phyloP scores from a whole-genome alignment of 1,139 yeast species.

The Zygosaccharomyces sapae region DNA sequence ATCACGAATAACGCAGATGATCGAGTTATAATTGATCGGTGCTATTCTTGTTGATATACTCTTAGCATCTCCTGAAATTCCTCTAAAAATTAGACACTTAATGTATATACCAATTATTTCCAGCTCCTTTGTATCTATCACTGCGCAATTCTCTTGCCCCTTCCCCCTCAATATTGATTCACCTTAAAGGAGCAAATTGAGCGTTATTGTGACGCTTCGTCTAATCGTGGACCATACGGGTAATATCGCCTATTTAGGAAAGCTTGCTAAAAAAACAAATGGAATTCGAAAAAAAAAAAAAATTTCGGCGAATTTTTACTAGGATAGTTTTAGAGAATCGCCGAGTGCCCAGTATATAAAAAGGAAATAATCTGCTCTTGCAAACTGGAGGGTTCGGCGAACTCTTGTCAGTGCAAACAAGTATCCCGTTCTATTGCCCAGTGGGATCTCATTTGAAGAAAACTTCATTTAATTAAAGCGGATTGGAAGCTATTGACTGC shows the following conservation, averaged over 20 bases:
- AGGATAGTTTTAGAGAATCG: slow-evolving; percentile 3
- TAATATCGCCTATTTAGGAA: slow-evolving; percentile 1
- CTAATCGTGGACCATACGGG: slow-evolving; percentile 1
- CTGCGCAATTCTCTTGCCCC: not conserved
- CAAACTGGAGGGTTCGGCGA: not conserved
- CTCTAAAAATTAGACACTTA: no score
- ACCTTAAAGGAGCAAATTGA: not conserved
- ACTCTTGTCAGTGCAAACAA: not conserved
- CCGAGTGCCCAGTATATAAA: slow-evolving; percentile 2
- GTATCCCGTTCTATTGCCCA: not conserved
- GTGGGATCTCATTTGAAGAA: not conserved
- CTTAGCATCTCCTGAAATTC: no score
- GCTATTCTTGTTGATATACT: no score
- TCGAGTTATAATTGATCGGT: no score
- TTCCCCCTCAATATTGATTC: not conserved
- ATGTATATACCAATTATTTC: not conserved
- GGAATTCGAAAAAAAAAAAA: not conserved
- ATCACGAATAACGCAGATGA: no score
- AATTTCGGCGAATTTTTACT: slow-evolving; percentile 7
- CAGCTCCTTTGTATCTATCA: not conserved
- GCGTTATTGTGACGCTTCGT: not conserved
- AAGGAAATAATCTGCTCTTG: not conserved
- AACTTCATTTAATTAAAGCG: not conserved
- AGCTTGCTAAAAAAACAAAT: not conserved
- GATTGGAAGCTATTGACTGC: not conserved